These are phyloP conservation scores for Poteriospumella lacustris DNA, from an alignment of 108 stramenopile genomes.

Conservation along the genomic window DNA sequence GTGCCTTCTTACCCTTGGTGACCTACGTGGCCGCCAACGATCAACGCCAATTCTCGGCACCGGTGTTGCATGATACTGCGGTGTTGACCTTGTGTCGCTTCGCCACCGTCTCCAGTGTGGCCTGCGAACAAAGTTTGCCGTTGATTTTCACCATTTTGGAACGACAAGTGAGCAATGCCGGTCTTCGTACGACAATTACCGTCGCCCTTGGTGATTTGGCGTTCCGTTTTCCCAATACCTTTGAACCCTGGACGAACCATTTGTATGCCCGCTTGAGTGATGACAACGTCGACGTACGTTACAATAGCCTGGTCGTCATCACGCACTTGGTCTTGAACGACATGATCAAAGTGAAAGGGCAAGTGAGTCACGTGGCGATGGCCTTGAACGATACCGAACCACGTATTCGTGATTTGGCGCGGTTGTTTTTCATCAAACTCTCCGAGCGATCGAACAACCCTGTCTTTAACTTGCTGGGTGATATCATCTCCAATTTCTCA, in stretches of 20 bases:
- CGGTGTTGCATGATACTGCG: constrained; percentile 70
- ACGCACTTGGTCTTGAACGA: constrained; percentile 95
- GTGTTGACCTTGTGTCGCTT: constrained; percentile 80
- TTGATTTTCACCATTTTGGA: constrained; percentile 82
- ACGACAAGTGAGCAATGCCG: constrained; percentile 70
- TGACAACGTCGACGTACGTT: constrained; percentile 71
- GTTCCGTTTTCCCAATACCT: constrained; percentile 91
- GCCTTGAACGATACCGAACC: constrained; percentile 75
- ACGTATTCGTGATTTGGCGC: constrained; percentile 77
- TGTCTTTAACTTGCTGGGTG: constrained; percentile 95
- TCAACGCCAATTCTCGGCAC: constrained; percentile 24
- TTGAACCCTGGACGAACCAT: constrained; percentile 89
- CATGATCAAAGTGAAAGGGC: constrained; percentile 92
- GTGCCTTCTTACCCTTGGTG: constrained; percentile 72
- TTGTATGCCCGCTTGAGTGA: constrained; percentile 71
- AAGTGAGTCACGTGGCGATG: constrained; percentile 87
- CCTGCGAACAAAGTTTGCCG: constrained; percentile 83
- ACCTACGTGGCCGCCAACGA: constrained; percentile 72
- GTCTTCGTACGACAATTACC: constrained; percentile 80
- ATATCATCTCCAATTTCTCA: constrained; percentile 86
- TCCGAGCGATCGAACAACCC: constrained; percentile 80
- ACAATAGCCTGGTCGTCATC: constrained; percentile 88
- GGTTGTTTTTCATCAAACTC: constrained; percentile 86
- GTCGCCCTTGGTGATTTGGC: constrained; percentile 92
- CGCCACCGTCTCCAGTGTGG: constrained; percentile 78